Percentiles rank a stretch among this genome's conserved stretches.
Conservation (phyloP, 352 stramenopile species). For the Elongisporangium undulatum region DNA sequence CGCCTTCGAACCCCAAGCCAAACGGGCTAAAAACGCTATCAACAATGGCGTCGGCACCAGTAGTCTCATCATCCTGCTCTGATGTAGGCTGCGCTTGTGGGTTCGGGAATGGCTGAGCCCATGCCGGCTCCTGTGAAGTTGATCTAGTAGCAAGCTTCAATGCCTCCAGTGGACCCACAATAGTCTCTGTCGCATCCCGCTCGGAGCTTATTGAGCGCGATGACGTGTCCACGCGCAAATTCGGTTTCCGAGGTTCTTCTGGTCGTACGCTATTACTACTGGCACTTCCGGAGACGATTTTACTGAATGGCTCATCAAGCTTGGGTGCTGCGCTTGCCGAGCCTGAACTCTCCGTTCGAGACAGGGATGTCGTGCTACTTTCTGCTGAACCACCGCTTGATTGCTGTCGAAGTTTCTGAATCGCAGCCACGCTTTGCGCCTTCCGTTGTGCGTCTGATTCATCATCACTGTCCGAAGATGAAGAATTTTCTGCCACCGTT, state of each 20-base stretch:
- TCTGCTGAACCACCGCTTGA: slow-evolving; percentile 10
- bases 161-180: slow-evolving; percentile 61
- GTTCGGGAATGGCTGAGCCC: slow-evolving; percentile 65
- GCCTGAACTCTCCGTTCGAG: slow-evolving; percentile 3
- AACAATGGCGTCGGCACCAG: slow-evolving; percentile 5
- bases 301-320: slow-evolving; percentile 38
- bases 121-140: slow-evolving; percentile 55
- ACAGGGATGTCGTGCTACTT: slow-evolving; percentile 18
- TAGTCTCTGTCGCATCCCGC: slow-evolving; percentile 15
- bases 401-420: slow-evolving; percentile 56
- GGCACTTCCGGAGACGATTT: slow-evolving; percentile 30
- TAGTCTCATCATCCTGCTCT: slow-evolving; percentile 29
- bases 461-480: slow-evolving; percentile 13
- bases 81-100: slow-evolving; percentile 24
- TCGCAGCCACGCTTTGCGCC: slow-evolving; percentile 68
- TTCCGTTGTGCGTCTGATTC: slow-evolving; percentile 50
- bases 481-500: slow-evolving; percentile 15
- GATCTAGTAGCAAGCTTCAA: slow-evolving; percentile 64
- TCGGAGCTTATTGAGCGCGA: slow-evolving; percentile 13
- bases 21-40: slow-evolving; percentile 65
- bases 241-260: slow-evolving; percentile 22
- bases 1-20: slow-evolving; percentile 64
- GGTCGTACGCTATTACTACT: neutral
- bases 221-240: slow-evolving; percentile 51
- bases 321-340: slow-evolving; percentile 13